Percentiles rank a stretch among this genome's conserved stretches.
phyloP scores from a whole-genome alignment of 768 basidiomycete genomes.

The Trametes cubensis region DNA sequence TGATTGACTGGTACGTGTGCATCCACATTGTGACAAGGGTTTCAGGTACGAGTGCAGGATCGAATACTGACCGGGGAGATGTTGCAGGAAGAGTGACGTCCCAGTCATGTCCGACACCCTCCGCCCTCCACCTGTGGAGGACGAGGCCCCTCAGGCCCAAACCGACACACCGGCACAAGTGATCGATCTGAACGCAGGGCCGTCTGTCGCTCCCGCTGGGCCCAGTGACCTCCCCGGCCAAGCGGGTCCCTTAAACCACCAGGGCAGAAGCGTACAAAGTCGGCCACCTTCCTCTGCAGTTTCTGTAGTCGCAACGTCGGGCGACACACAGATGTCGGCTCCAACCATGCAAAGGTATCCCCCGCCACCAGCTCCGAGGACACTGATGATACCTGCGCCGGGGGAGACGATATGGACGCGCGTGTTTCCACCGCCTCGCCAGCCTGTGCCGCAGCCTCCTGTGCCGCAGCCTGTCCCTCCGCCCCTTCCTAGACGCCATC shows the following conservation, averaged over 20 bases:
- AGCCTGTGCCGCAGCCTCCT: too few relatives aligned
- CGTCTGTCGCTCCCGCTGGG: too few relatives aligned
- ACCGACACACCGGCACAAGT: not conserved
- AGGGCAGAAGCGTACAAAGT: too few relatives aligned
- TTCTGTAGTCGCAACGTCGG: too few relatives aligned
- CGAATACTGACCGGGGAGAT: too few relatives aligned
- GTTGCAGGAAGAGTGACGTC: constrained; percentile 17
- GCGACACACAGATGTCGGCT: too few relatives aligned
- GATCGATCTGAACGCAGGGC: not conserved
- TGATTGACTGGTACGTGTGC: constrained; percentile 27
- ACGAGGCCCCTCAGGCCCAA: not conserved
- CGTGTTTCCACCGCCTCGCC: not conserved
- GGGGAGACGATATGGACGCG: constrained; percentile 10
- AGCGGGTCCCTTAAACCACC: too few relatives aligned
- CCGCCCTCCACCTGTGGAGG: constrained; percentile 9
- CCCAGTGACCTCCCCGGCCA: not conserved
- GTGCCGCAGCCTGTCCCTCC: not conserved
- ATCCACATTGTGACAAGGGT: not conserved
- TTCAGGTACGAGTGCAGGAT: too few relatives aligned
- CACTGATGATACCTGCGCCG: not conserved
- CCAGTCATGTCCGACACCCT: constrained; percentile 29
- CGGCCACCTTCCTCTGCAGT: too few relatives aligned
- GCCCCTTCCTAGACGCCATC: not conserved
- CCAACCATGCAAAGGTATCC: not conserved
- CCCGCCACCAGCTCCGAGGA: not conserved